Conservation (phyloP, 202 grass and related monocot genomes). For the Setaria viridis region DNA sequence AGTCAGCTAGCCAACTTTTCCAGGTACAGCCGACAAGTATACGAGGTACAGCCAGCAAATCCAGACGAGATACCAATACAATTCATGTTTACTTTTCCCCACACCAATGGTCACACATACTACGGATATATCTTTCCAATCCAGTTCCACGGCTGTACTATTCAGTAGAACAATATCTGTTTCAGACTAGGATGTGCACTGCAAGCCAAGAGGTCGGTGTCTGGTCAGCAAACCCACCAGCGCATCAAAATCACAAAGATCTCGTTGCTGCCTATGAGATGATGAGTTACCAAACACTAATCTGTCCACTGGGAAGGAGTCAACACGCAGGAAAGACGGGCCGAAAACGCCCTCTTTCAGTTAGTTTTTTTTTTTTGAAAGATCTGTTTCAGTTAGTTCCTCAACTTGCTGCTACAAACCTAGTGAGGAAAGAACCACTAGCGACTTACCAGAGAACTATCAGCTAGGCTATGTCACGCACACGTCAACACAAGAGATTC, state of each 20-base stretch:
- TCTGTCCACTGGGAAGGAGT: not conserved
- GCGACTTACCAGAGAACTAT: too few relatives aligned
- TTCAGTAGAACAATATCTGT: not conserved
- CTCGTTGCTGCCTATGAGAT: not conserved
- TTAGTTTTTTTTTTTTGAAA: not conserved
- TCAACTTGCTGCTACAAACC: not conserved
- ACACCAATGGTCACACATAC: not conserved
- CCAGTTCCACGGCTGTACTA: not conserved
- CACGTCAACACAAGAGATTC: too few relatives aligned
- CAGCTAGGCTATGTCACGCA: too few relatives aligned
- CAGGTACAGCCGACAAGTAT: not conserved
- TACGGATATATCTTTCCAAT: not conserved
- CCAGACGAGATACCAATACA: not conserved
- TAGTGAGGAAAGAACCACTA: not conserved
- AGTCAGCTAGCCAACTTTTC: not conserved
- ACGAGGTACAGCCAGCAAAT: not conserved
- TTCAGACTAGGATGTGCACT: constrained; percentile 11
- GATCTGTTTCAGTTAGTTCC: constrained; percentile 1
- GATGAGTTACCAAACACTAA: not conserved
- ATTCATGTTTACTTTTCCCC: not conserved
- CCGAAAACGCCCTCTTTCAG: not conserved
- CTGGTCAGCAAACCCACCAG: not conserved
- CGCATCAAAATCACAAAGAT: not conserved
- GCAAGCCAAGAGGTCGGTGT: not conserved
- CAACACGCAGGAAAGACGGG: not conserved